phyloP scores from a whole-genome alignment of 768 basidiomycete genomes.

The Mrakia blollopis region DNA sequence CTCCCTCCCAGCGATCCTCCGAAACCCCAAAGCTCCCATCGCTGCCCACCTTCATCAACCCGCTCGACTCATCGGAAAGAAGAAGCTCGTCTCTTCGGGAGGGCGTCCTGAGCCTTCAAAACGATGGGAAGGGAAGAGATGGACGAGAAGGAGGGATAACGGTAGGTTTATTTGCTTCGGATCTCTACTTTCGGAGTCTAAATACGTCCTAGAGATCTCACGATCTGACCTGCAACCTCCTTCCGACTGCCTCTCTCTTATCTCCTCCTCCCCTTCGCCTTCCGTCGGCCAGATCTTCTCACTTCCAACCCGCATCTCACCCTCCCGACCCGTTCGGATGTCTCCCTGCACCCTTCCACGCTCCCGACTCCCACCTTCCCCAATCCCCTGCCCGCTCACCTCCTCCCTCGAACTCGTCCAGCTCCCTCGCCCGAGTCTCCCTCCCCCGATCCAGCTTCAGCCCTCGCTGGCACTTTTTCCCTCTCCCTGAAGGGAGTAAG shows the following conservation, averaged over 20 bases:
- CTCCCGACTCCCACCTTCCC: conserved; percentile 22
- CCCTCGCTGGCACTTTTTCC: conserved; percentile 20
- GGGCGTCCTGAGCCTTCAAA: conserved; percentile 3
- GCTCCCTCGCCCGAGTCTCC: conserved; percentile 25
- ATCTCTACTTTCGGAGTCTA: neutral
- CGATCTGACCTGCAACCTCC: neutral
- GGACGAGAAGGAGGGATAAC: conserved; percentile 27
- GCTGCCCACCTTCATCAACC: conserved; percentile 26
- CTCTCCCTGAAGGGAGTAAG: conserved; percentile 28
- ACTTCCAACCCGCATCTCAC: conserved; percentile 26
- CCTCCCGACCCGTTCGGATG: conserved; percentile 18
- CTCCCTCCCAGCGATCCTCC: conserved; percentile 29
- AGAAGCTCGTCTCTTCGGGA: neutral
- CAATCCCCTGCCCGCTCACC: conserved; percentile 19
- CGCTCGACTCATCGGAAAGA: neutral
- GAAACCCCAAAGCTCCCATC: conserved; percentile 21
- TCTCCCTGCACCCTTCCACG: conserved; percentile 4
- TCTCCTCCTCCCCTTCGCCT: neutral
- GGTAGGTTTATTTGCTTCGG: neutral
- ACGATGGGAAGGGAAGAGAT: conserved; percentile 23
- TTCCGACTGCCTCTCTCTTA: too few species aligned
- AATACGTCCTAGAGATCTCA: neutral
- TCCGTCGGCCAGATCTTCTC: conserved; percentile 19
- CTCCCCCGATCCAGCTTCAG: conserved; percentile 8
- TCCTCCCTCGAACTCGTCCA: conserved; percentile 29